Evolutionary conservation across 305 asterid species (phyloP).

Genomic region (Fraxinus latifolia): DNA sequence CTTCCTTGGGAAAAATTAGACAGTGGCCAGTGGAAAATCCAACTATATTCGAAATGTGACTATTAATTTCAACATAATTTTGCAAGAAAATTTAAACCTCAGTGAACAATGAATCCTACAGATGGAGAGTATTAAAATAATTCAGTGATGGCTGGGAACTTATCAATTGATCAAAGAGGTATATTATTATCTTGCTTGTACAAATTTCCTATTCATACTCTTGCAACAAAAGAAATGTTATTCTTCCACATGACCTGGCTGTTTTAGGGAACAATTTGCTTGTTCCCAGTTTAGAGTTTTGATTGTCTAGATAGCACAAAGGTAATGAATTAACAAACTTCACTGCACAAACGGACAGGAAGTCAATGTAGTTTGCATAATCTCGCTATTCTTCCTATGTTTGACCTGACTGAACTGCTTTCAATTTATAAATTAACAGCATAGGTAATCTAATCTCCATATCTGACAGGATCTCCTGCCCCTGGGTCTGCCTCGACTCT

Average conservation of each 20-base stretch:
- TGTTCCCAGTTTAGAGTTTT: conserved; percentile 10
- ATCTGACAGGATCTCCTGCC: not conserved
- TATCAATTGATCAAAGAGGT: not conserved
- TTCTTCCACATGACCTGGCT: not conserved
- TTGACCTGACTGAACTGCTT: not conserved
- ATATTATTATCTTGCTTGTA: not conserved
- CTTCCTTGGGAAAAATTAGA: not conserved
- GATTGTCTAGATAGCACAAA: not conserved
- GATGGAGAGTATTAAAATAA: not conserved
- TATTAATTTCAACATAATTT: not conserved
- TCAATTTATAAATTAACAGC: not conserved
- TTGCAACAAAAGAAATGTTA: not conserved
- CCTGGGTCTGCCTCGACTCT: conserved; percentile 2
- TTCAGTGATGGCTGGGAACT: not conserved
- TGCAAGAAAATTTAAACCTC: not conserved
- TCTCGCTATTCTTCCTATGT: not conserved
- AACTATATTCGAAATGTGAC: not conserved
- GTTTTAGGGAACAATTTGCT: not conserved
- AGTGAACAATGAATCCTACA: not conserved
- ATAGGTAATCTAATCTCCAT: not conserved
- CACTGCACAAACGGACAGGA: not conserved
- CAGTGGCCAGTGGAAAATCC: not conserved
- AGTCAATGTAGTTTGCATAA: not conserved
- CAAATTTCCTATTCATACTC: not conserved
- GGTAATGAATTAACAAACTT: not conserved